A percentile compares a stretch with the other conserved stretches of the same genome.
phyloP scores from a whole-genome alignment of 345 rosid genomes.

The Garcia nutans region DNA sequence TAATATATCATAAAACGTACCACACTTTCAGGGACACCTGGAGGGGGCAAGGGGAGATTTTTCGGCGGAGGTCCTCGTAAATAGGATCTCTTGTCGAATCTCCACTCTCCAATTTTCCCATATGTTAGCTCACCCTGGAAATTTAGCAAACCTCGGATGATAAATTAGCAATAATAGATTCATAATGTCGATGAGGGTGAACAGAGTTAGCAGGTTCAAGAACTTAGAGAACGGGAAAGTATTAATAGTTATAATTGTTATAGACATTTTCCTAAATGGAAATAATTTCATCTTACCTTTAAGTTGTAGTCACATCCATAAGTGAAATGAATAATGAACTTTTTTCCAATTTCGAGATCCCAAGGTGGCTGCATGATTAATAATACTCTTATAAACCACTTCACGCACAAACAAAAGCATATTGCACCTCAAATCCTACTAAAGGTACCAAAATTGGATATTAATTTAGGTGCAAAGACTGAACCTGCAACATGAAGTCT shows the following conservation, averaged over 20 bases:
- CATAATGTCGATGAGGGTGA: background rate
- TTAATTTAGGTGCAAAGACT: background rate
- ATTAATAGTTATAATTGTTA: background rate
- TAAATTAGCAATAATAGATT: background rate
- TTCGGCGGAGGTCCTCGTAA: slow-evolving; percentile 64
- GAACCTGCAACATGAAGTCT: slow-evolving; percentile 97
- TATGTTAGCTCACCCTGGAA: slow-evolving; percentile 77
- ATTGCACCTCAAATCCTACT: background rate
- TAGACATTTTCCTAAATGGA: background rate
- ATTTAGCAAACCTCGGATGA: background rate
- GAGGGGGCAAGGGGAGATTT: slow-evolving; percentile 82
- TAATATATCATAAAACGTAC: slow-evolving; percentile 43
- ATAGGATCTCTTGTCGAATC: slow-evolving; percentile 90
- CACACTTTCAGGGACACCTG: slow-evolving; percentile 91
- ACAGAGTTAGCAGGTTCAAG: background rate
- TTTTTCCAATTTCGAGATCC: slow-evolving; percentile 58
- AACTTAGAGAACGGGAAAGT: background rate
- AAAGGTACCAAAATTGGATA: background rate
- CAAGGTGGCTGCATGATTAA: slow-evolving; percentile 79
- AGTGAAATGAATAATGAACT: slow-evolving; percentile 86
- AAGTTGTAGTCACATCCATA: slow-evolving; percentile 87
- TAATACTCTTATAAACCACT: slow-evolving; percentile 1
- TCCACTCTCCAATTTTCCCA: slow-evolving; percentile 89
- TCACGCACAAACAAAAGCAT: slow-evolving; percentile 9
- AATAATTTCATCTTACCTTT: slow-evolving; percentile 49